phyloP scores from a whole-genome alignment of 768 basidiomycete species.

The Termitomyces heimii region DNA sequence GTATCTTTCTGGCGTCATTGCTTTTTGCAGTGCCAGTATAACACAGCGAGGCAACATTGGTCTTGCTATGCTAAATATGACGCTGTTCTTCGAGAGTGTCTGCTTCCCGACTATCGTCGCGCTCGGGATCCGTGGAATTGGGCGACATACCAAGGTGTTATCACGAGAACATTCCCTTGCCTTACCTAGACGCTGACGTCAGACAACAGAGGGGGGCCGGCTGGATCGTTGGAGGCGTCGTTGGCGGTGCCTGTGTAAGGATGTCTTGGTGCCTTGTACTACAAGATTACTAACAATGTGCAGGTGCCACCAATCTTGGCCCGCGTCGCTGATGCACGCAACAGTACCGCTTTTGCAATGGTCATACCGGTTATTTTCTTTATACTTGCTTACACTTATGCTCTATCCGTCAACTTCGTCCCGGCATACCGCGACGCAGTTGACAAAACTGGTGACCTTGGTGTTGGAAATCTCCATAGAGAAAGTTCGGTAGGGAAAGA shows the following conservation, averaged over 20 bases:
- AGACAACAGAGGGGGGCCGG: constrained; percentile 20
- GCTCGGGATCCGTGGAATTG: constrained; percentile 25
- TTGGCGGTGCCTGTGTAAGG: constrained; percentile 25
- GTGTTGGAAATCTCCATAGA: not conserved
- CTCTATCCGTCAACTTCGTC: constrained; percentile 25
- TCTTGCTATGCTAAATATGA: constrained; percentile 24
- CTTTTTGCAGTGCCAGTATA: constrained; percentile 23
- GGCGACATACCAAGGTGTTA: constrained; percentile 24
- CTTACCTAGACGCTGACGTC: not conserved
- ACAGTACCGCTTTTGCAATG: constrained; percentile 28
- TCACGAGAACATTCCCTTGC: not conserved
- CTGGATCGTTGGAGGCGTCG: constrained; percentile 26
- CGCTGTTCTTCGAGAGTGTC: constrained; percentile 29
- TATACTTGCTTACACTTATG: constrained; percentile 20
- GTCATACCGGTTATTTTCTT: constrained; percentile 26
- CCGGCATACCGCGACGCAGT: constrained; percentile 21
- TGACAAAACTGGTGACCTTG: constrained; percentile 17
- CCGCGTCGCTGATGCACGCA: constrained; percentile 22
- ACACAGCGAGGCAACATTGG: constrained; percentile 23
- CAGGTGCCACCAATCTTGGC: constrained; percentile 26
- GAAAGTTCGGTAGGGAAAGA: not conserved
- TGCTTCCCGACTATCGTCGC: constrained; percentile 31
- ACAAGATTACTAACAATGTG: not conserved
- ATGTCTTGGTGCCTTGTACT: not conserved
- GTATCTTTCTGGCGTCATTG: constrained; percentile 22